Conservation (phyloP, 805 yeast species). For the Hanseniaspora lindneri region DNA sequence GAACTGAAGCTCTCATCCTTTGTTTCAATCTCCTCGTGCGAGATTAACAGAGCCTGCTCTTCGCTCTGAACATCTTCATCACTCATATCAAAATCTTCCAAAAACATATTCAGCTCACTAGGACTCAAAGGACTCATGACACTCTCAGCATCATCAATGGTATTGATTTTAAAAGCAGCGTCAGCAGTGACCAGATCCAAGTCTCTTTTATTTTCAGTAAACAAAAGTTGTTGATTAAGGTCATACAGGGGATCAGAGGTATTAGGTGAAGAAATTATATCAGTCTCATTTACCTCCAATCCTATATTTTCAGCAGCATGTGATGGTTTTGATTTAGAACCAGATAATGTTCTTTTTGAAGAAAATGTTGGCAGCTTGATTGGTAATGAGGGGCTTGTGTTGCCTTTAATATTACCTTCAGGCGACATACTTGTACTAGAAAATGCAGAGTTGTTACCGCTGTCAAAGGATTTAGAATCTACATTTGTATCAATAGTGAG, state of each 20-base stretch:
- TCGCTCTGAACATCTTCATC: background rate
- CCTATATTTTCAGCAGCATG: background rate
- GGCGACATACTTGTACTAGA: background rate
- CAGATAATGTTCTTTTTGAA: constrained; percentile 11
- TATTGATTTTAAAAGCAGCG: background rate
- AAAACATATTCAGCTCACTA: constrained; percentile 9
- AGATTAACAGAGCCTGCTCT: background rate
- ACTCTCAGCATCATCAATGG: constrained; percentile 4
- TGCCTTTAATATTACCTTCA: constrained; percentile 4
- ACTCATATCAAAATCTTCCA: constrained; percentile 15
- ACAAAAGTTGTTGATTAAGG: background rate
- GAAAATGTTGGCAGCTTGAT: constrained; percentile 4
- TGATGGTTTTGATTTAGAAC: background rate
- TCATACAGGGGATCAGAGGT: background rate
- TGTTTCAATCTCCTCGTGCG: background rate
- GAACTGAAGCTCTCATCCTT: background rate
- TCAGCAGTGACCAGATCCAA: background rate
- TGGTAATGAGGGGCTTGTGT: constrained; percentile 11
- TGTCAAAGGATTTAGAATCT: no score
- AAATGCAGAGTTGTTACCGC: no score
- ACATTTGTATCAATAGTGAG: constrained; percentile 2
- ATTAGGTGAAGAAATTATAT: background rate
- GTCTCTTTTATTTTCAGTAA: background rate
- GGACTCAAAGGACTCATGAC: constrained; percentile 7
- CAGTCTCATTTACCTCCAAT: background rate